Conservation (phyloP, 371 early-diverging fungal genomes). For the Entomophthora muscae region DNA sequence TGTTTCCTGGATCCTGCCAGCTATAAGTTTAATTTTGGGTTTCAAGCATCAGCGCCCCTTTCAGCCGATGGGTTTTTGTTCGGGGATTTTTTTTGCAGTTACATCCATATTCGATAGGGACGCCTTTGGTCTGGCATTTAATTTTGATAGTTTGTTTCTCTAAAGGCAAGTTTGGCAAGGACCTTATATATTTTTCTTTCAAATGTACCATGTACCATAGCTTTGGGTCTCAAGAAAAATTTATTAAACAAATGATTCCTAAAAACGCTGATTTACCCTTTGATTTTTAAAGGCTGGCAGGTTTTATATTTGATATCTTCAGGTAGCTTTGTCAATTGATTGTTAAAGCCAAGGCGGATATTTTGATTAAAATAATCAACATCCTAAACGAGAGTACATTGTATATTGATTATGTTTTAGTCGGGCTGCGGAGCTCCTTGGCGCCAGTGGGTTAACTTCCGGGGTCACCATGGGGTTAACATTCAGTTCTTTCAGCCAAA, state of each 20-base stretch:
- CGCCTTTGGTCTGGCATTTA: neutral
- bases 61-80: neutral
- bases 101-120: neutral
- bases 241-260: neutral
- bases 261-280: neutral
- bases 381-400: too few relatives aligned
- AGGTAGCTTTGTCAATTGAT: neutral
- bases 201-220: neutral
- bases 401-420: too few relatives aligned
- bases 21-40: too few relatives aligned
- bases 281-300: neutral
- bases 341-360: neutral
- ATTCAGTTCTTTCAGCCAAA: constrained; percentile 9
- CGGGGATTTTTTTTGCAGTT: neutral
- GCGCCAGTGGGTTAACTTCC: too few relatives aligned
- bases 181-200: neutral
- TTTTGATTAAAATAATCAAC: neutral
- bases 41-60: too few relatives aligned
- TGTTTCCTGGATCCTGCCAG: too few relatives aligned
- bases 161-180: neutral
- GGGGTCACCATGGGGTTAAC: neutral
- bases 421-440: constrained; percentile 50
- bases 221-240: neutral
- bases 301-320: neutral
- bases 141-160: neutral